Evolutionary conservation across 306 rosid genomes (phyloP).

Genomic region (Clitoria ternatea): DNA sequence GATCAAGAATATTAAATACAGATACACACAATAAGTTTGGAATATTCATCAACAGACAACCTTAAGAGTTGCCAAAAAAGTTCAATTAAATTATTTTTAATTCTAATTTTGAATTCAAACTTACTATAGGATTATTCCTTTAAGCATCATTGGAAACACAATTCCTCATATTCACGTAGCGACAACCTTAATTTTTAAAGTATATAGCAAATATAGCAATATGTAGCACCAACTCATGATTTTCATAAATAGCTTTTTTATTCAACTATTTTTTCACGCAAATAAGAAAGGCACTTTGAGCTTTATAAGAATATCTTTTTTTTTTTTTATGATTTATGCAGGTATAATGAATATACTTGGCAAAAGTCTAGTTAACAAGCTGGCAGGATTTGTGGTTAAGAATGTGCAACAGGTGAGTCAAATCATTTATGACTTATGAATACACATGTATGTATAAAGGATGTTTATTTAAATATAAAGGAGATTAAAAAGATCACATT

Average conservation of each 20-base stretch:
- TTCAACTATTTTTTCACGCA: not conserved
- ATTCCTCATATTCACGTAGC: not conserved
- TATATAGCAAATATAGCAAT: too few species aligned
- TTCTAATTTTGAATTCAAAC: not conserved
- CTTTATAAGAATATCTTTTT: not conserved
- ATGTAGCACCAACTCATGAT: too few species aligned
- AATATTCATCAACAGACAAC: too few species aligned
- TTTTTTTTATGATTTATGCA: conserved; percentile 31
- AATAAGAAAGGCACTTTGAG: not conserved
- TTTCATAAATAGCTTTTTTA: not conserved
- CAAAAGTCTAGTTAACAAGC: not conserved
- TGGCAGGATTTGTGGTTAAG: conserved; percentile 48
- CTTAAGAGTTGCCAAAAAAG: too few species aligned
- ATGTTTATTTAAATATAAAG: not conserved
- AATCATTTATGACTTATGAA: not conserved
- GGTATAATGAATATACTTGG: too few species aligned
- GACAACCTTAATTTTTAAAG: too few species aligned
- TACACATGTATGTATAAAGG: too few species aligned
- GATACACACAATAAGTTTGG: too few species aligned
- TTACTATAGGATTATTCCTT: not conserved
- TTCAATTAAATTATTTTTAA: too few species aligned
- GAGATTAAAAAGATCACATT: not conserved
- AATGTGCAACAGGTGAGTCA: conserved; percentile 61
- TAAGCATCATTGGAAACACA: not conserved
- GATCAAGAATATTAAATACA: too few species aligned